Percentiles rank a stretch among this genome's conserved stretches.
Conservation (phyloP, 768 basidiomycete genomes). For the Tylopilus plumbeoviolaceoides region DNA sequence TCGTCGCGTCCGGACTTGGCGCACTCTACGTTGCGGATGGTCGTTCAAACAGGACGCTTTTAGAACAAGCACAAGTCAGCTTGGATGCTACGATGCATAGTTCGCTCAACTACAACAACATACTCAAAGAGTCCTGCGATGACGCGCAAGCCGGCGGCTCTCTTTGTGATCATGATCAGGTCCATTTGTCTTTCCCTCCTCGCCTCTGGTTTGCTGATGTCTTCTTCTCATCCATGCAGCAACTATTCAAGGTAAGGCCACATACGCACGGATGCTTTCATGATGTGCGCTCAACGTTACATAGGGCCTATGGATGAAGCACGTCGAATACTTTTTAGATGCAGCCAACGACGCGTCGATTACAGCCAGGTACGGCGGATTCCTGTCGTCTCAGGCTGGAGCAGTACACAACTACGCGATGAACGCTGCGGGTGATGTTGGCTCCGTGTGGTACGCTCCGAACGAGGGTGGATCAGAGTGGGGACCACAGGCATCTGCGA, state of each 20-base stretch:
- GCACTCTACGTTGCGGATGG: slow-evolving; percentile 41
- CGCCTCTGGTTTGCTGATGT: neutral
- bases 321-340: slow-evolving; percentile 48
- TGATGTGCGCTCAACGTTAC: neutral
- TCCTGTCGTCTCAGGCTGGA: slow-evolving; percentile 36
- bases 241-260: slow-evolving; percentile 30
- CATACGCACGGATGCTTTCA: neutral
- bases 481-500: slow-evolving; percentile 27
- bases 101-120: slow-evolving; percentile 35
- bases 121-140: slow-evolving; percentile 53
- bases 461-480: slow-evolving; percentile 26
- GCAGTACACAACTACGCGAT: slow-evolving; percentile 39
- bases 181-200: neutral
- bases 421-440: slow-evolving; percentile 37
- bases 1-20: slow-evolving; percentile 51
- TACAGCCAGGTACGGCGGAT: slow-evolving; percentile 37
- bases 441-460: slow-evolving; percentile 32
- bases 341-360: slow-evolving; percentile 39
- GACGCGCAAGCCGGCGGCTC: slow-evolving; percentile 36
- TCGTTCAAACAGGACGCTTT: slow-evolving; percentile 31
- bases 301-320: slow-evolving; percentile 46
- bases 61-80: slow-evolving; percentile 49
- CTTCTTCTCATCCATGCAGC: neutral
- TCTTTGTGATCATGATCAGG: slow-evolving; percentile 45
- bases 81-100: slow-evolving; percentile 45